A percentile compares a stretch with the other conserved stretches of the same genome.
Conservation (phyloP, 345 rosid species). For the Rhodamnia rubescens region DNA sequence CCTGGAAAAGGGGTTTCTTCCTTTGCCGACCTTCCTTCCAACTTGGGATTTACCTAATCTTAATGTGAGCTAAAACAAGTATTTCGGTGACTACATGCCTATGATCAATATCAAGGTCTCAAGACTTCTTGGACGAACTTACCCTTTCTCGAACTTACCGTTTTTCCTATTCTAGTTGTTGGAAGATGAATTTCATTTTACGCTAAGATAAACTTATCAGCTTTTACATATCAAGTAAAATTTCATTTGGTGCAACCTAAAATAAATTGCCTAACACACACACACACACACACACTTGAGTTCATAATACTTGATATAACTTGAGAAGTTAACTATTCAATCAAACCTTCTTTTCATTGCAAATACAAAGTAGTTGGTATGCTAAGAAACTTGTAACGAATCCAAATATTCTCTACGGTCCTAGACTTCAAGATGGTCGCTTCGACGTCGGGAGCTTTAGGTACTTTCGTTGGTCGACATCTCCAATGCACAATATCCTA, state of each 20-base stretch:
- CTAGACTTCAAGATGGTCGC: not conserved
- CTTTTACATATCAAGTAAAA: not conserved
- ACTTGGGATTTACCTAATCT: not conserved
- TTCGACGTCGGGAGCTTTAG: not conserved
- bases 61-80: not conserved
- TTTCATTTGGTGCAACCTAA: not conserved
- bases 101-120: not conserved
- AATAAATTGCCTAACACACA: not conserved
- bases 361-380: not conserved
- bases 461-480: not conserved
- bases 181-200: not conserved
- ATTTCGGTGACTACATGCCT: not conserved
- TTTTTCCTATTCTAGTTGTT: not conserved
- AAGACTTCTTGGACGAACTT: not conserved
- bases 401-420: not conserved
- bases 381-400: not conserved
- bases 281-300: accelerated
- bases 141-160: not conserved
- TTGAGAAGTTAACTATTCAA: not conserved
- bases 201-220: not conserved
- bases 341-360: not conserved
- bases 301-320: not conserved
- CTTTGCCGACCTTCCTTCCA: not conserved
- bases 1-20: not conserved
- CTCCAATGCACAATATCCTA: not conserved